Evolutionary conservation across 768 basidiomycete genomes (phyloP), one percentile per base, ranked within the genome.

Genomic region (Royoungia palumana): DNA sequence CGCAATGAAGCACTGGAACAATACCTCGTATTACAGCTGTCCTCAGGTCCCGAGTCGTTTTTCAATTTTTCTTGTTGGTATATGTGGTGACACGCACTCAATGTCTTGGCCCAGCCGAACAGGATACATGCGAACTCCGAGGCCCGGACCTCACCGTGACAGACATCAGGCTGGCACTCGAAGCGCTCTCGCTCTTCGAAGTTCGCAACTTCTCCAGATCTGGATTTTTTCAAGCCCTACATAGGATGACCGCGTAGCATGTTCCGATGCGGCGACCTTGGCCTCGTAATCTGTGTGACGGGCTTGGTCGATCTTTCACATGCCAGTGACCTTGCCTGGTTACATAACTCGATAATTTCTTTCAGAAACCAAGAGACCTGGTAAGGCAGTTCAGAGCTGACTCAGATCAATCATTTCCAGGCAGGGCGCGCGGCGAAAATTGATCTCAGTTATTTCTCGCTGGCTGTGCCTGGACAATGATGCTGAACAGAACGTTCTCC

Each of bases 241-340:
- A 21, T 13, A 17, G 41, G 32, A 41, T 30, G 34, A 30, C 47
- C 49, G 47, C 21, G 21, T 41, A 34, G 44, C 49, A 53, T 62
- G 61, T 30, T 41, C 37, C 61, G 60, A 63, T 62, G 61, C 60
- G 61, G 60, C 52, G 58, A 62, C 60, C 57, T 60, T 38, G 35
- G 24, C 7, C 43, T 37, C 28, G 40, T 28, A 20, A 41, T 20
- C 16, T 32, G 14, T 27, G 20, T 28, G 36, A 53, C 39, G 45
- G 46, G 50, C 27, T 21, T 21, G 25, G 46, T 35, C 42, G 41
- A 60, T 62, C 51, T 21, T 37, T 41, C 41, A 37, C 30, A 34
- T 17, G n/a, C n/a, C n/a, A n/a, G n/a, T n/a, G 20, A 14, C 49
- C 32, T 48, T 39, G 39, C 39, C 41, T 9, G 21, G 45, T 59